Conservation (phyloP, 805 yeast genomes). For the Maudiozyma turicensis region DNA sequence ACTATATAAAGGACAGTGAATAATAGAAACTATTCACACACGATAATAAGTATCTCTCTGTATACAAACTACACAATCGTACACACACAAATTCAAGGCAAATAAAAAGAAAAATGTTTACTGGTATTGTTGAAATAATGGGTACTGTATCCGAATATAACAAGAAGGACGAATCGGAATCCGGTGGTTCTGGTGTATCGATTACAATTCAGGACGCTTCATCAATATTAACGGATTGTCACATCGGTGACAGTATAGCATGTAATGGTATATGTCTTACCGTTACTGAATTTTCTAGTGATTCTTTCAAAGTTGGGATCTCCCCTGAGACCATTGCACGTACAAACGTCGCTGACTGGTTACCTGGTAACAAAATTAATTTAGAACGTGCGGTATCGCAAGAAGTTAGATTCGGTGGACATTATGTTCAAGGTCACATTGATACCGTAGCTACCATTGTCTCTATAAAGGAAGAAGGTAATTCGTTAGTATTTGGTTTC, state of each 20-base stretch:
- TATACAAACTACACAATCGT: neutral
- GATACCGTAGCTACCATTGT: slow-evolving; percentile 75
- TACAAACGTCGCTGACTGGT: slow-evolving; percentile 61
- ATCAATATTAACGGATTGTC: slow-evolving; percentile 64
- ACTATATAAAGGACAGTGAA: neutral
- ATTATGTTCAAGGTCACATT: slow-evolving; percentile 95
- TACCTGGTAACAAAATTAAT: slow-evolving; percentile 56
- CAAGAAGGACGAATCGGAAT: slow-evolving; percentile 12
- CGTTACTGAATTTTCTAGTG: slow-evolving; percentile 64
- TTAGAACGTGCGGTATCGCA: slow-evolving; percentile 78
- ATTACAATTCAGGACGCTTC: slow-evolving; percentile 54
- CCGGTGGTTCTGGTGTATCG: slow-evolving; percentile 49
- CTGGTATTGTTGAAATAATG: slow-evolving; percentile 83
- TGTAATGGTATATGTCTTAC: slow-evolving; percentile 87
- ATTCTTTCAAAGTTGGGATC: slow-evolving; percentile 75
- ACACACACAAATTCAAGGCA: neutral
- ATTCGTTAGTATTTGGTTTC: slow-evolving; percentile 70
- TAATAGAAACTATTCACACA: neutral
- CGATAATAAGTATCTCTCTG: neutral
- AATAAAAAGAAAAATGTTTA: slow-evolving; percentile 51
- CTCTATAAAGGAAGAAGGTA: slow-evolving; percentile 48
- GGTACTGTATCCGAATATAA: slow-evolving; percentile 39
- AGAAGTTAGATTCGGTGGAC: slow-evolving; percentile 89
- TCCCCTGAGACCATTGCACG: slow-evolving; percentile 87
- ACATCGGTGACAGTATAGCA: slow-evolving; percentile 88